A percentile compares a stretch with the other conserved stretches of the same genome.
Conservation (phyloP, 129 eudicot genomes). For the Mikania micrantha region DNA sequence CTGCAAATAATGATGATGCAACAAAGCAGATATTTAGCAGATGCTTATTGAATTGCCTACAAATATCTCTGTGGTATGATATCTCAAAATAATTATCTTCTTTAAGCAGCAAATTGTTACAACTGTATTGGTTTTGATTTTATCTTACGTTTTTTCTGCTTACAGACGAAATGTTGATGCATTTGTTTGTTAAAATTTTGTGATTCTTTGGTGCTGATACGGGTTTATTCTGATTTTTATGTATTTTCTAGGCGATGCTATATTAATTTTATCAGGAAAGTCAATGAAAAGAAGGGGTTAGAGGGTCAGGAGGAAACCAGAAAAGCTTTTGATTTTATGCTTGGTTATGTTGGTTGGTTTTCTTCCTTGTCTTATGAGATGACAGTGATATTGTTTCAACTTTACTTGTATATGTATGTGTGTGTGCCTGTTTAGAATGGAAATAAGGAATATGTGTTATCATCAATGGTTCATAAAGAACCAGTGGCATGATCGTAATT, state of each 20-base stretch:
- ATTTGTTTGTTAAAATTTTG: not conserved
- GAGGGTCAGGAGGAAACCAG: constrained; percentile 98
- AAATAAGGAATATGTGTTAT: no score
- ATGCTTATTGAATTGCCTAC: constrained; percentile 84
- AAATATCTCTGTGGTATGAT: constrained; percentile 81
- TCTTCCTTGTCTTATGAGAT: not conserved
- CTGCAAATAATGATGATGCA: constrained; percentile 82
- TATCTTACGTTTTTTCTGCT: not conserved
- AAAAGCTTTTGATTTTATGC: constrained; percentile 95
- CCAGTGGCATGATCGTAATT: no score
- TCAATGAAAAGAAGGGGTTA: constrained; percentile 89
- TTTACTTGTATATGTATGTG: no score
- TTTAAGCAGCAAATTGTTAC: not conserved
- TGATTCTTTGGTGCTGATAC: constrained; percentile 2
- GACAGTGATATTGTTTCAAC: not conserved
- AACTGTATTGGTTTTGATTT: not conserved
- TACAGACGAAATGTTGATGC: not conserved
- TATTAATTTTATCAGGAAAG: constrained; percentile 83
- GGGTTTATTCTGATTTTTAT: not conserved
- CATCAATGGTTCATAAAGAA: no score
- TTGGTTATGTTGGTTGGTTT: constrained; percentile 71
- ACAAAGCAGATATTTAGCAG: constrained; percentile 86
- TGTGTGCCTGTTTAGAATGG: no score
- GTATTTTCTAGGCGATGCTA: constrained; percentile 77
- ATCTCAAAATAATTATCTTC: not conserved